Evolutionary conservation across 805 yeast genomes (phyloP), one percentile per base, ranked within the genome.

Genomic region (Ogataea thermomethanolica): DNA sequence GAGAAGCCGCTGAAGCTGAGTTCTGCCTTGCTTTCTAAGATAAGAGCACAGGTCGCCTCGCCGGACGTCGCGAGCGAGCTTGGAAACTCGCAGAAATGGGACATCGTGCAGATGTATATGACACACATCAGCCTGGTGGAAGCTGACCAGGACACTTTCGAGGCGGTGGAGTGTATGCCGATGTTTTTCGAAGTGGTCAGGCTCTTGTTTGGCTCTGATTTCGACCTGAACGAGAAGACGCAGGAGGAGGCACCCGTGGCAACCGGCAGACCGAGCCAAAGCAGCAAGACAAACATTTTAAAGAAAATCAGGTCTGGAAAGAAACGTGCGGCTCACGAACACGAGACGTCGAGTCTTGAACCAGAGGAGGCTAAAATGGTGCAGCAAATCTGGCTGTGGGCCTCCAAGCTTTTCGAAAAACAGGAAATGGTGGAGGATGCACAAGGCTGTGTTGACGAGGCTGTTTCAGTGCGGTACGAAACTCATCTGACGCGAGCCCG

Each of bases 51-150:
- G 11, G 20, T 43, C 6, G 78, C 79, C 0, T 55, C 74, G 25
- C 69, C 71, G 39, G 65, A 74, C 49, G 37, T 77, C 67, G 26
- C 41, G 15, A 29, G 39, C 1, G 41, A 32, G 9, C 28, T 48
- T 23, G 17, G 53, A 11, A 25, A 43, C 10, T 34, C 36, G 12
- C 42, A 63, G 26, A 63, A 73, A 52, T 65, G 73, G 63, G 79
- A 73, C 42, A 71, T 79, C 41, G 55, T 81, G 37, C 85, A 86
- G 55, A 69, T 88, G 56, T 84, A 84, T 51, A 69, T 84, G 61
- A 82, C 95, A 0, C 86, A 83, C 51, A 64, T 88, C 26, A 78
- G 86, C 1, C 65, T 87, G n/a, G 64, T 78, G 37, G 89, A 84
- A 52, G 70, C 76, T 5, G 65, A 75, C 4, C 69, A 74, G 41